phyloP scores from a whole-genome alignment of 2,329 filamentous ascomycete genomes.

The Aspergillus ibericus region DNA sequence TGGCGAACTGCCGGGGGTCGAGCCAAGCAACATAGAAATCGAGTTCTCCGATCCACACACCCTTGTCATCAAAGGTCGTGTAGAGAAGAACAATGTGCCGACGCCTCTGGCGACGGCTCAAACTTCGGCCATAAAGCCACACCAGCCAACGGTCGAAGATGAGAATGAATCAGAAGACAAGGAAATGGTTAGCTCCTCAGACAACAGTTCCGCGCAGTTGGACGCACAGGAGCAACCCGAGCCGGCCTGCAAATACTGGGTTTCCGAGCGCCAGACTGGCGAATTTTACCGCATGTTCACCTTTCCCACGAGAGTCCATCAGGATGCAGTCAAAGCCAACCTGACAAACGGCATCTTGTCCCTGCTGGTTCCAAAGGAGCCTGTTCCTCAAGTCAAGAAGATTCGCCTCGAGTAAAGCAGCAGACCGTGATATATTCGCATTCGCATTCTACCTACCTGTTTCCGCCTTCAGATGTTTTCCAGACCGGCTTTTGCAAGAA shows the following conservation, averaged over 20 bases:
- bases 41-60: slow-evolving; percentile 49
- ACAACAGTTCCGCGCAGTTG: slow-evolving; percentile 27
- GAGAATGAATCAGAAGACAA: slow-evolving; percentile 38
- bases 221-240: slow-evolving; percentile 15
- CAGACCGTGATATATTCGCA: background rate
- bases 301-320: slow-evolving; percentile 58
- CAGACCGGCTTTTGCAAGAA: background rate
- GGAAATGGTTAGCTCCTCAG: slow-evolving; percentile 5
- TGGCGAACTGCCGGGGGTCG: slow-evolving; percentile 47
- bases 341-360: slow-evolving; percentile 60
- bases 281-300: slow-evolving; percentile 58
- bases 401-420: slow-evolving; percentile 48
- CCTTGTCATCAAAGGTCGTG: slow-evolving; percentile 44
- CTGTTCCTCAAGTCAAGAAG: slow-evolving; percentile 50
- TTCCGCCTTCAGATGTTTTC: background rate
- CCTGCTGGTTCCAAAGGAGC: slow-evolving; percentile 57
- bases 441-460: background rate
- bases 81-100: slow-evolving; percentile 31
- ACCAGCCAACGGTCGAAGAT: slow-evolving; percentile 57
- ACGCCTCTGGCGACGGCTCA: slow-evolving; percentile 20
- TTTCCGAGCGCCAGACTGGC: slow-evolving; percentile 58
- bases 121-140: slow-evolving; percentile 28
- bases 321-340: slow-evolving; percentile 59
- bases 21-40: slow-evolving; percentile 46
- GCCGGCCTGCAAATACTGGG: slow-evolving; percentile 52